phyloP scores from a whole-genome alignment of 257 asterid species.

The Fraxinus cuspidata region DNA sequence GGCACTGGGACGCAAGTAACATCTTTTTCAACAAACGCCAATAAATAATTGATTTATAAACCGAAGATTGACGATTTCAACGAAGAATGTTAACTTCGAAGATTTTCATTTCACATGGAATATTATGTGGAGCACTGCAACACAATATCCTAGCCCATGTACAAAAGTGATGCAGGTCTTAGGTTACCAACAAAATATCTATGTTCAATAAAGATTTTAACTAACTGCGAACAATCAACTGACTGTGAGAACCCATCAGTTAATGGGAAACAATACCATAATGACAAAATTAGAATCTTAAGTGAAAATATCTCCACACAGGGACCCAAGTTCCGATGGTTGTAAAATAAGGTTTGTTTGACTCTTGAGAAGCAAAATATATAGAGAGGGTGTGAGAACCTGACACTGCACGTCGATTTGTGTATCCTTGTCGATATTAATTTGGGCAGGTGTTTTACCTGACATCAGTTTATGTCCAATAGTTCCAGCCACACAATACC shows the following conservation, averaged over 20 bases:
- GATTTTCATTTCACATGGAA: constrained; percentile 1
- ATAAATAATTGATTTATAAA: neutral
- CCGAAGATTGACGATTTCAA: neutral
- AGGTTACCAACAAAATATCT: neutral
- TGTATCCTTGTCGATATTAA: constrained; percentile 58
- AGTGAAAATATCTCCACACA: neutral
- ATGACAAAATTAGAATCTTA: neutral
- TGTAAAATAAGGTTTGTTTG: neutral
- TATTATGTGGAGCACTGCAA: neutral
- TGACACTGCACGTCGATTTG: constrained; percentile 85
- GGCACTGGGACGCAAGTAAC: neutral
- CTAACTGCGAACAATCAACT: neutral
- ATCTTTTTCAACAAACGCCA: neutral
- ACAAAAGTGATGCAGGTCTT: neutral
- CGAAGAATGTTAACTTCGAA: neutral
- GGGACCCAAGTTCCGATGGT: neutral
- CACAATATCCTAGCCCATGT: neutral
- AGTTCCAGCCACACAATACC: constrained; percentile 86
- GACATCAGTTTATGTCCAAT: constrained; percentile 77
- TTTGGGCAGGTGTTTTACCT: constrained; percentile 64
- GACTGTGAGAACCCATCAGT: neutral
- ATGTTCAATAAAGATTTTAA: neutral
- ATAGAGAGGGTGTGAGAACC: constrained; percentile 41
- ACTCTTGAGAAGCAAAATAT: neutral
- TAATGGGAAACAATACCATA: constrained; percentile 1